Evolutionary conservation across 2,329 filamentous ascomycete genomes (phyloP), one percentile per base, ranked within the genome.

Genomic region (Xylariaceae sp.): DNA sequence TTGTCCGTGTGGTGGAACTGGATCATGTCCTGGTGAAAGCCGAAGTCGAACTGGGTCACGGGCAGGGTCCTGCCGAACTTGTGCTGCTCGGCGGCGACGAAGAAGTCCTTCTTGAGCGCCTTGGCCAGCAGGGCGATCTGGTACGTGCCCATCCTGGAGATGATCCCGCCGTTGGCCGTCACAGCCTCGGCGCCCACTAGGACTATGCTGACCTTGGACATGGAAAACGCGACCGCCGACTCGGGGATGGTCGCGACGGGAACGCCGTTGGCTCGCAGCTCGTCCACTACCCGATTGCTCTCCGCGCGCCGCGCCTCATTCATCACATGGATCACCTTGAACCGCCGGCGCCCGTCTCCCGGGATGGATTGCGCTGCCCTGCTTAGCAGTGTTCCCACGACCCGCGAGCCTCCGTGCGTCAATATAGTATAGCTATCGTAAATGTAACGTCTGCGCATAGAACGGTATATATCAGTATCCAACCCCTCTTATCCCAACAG

Each of bases 51-150:
- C 74, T 96, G 91, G 60, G 88, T 86, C 20, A 95, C 77, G 1
- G 93, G 91, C 67, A 93, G 95, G 52, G 95, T 82, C 67, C 92
- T 84, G 44, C 96, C 91, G 70, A 99, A 97, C 77, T 99, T 99
- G 79, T 99, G 95, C 67, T 90, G 96, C 78, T 99, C 95, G 1
- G 89, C 89, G 4, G 95, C 92, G 18, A 96, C 92, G 69, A 96
- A 96, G 65, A 98, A 91, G 40, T 87, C 85, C 44, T 79, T 79
- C 23, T 75, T 72, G 59, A 83, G 82, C 14, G 83, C 83, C 67
- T 88, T 87, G 4, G 93, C 92, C 50, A 97, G 78, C 64, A 91
- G 79, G 1, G 91, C 93, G 65, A 98, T 88, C 77, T 96, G 92
- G 65, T 90, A 93, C 2, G 84, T 87, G 50, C 93, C 93, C 75